Evolutionary conservation across 2,329 filamentous ascomycete species (phyloP).

Genomic region (Sporothrix phasma): DNA sequence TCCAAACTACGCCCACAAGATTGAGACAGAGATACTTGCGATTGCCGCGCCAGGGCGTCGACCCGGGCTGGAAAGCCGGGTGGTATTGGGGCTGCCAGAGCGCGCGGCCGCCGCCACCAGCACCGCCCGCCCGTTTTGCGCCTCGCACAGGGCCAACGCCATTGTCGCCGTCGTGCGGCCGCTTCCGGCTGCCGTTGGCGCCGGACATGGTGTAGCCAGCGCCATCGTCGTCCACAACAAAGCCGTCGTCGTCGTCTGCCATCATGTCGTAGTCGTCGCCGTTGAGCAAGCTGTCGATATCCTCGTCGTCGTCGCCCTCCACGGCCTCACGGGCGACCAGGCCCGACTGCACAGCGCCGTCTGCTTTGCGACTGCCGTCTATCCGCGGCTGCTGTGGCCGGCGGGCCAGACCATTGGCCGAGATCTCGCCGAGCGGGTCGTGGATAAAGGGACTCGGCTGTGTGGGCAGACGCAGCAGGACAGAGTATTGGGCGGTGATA

Average conservation of each 20-base stretch:
- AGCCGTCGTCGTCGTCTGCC: slow-evolving; percentile 54
- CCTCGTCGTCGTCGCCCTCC: slow-evolving; percentile 9
- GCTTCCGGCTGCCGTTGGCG: slow-evolving; percentile 42
- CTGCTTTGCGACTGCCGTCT: neutral
- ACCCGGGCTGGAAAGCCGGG: slow-evolving; percentile 81
- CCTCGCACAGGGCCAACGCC: slow-evolving; percentile 37
- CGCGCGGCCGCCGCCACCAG: neutral
- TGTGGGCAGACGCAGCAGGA: slow-evolving; percentile 44
- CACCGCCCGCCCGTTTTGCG: slow-evolving; percentile 38
- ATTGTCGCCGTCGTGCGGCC: slow-evolving; percentile 33
- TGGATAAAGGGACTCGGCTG: slow-evolving; percentile 82
- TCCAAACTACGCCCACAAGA: slow-evolving; percentile 91
- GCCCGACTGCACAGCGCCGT: neutral
- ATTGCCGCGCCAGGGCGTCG: slow-evolving; percentile 92
- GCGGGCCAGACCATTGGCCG: slow-evolving; percentile 41
- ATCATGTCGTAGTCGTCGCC: slow-evolving; percentile 58
- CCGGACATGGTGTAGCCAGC: slow-evolving; percentile 59
- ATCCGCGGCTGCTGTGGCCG: slow-evolving; percentile 9
- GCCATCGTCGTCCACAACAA: slow-evolving; percentile 90
- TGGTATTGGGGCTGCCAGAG: slow-evolving; percentile 58
- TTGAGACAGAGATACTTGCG: slow-evolving; percentile 90
- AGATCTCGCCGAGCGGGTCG: slow-evolving; percentile 62
- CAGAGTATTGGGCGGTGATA: slow-evolving; percentile 46
- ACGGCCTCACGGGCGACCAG: slow-evolving; percentile 6
- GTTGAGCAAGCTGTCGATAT: slow-evolving; percentile 28